Conservation (phyloP, 1,284 basidiomycete genomes). For the Apiotrichum gracile region DNA sequence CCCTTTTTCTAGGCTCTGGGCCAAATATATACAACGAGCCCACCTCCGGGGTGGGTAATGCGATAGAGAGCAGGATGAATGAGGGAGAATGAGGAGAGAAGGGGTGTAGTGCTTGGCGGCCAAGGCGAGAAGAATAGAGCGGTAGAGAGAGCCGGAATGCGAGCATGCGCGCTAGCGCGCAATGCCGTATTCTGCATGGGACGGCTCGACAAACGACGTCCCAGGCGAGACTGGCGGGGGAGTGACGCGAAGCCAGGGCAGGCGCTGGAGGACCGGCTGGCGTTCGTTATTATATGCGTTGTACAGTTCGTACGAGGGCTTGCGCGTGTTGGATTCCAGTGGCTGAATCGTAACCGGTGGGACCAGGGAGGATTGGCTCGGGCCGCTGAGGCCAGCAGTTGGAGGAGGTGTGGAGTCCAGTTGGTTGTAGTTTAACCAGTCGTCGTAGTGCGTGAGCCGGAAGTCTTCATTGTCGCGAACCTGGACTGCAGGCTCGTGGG, state of each 20-base stretch:
- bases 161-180: no score
- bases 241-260: constrained; percentile 4
- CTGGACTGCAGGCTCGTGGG: not conserved
- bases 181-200: not conserved
- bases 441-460: constrained; percentile 7
- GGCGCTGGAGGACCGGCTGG: constrained; percentile 1
- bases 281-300: not conserved
- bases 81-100: no score
- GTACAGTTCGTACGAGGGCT: not conserved
- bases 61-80: no score
- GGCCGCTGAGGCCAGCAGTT: not conserved
- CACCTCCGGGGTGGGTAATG: no score
- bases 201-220: not conserved
- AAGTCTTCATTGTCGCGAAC: not conserved
- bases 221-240: not conserved
- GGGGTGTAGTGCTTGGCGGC: no score
- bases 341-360: not conserved
- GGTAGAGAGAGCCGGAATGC: no score
- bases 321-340: not conserved
- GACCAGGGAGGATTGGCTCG: not conserved
- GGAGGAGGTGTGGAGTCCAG: not conserved
- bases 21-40: no score
- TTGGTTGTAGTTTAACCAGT: constrained; percentile 7
- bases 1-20: no score
- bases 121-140: no score